These are phyloP conservation scores for Venturiaceae sp. DNA, from an alignment of 2,329 filamentous ascomycete species.

Conservation along the genomic window DNA sequence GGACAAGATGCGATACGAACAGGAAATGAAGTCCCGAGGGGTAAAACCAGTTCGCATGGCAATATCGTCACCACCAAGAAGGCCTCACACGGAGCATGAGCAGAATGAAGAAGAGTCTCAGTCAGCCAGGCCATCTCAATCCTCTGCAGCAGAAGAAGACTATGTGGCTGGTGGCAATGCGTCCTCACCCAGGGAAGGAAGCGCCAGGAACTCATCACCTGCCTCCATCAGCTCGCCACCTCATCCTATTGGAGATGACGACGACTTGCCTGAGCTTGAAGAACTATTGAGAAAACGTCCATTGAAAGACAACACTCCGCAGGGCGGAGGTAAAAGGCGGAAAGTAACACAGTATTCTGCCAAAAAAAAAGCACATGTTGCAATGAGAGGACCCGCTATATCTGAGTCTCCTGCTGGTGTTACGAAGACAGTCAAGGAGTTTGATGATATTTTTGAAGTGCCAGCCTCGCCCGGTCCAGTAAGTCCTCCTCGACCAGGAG, in stretches of 20 bases:
- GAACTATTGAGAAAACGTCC: slow-evolving; percentile 12
- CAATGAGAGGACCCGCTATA: neutral
- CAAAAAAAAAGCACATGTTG: neutral
- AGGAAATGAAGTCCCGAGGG: slow-evolving; percentile 31
- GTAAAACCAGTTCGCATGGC: slow-evolving; percentile 30
- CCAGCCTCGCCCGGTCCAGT: slow-evolving; percentile 26
- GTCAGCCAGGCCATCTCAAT: slow-evolving; percentile 13
- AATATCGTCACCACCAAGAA: slow-evolving; percentile 8
- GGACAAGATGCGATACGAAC: slow-evolving; percentile 33
- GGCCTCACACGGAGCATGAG: neutral
- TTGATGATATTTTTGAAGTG: slow-evolving; percentile 23
- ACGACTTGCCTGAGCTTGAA: slow-evolving; percentile 20
- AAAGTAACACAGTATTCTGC: slow-evolving; percentile 7
- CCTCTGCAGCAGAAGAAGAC: neutral
- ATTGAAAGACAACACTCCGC: slow-evolving; percentile 9
- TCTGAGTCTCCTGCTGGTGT: neutral
- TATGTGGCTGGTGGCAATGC: neutral
- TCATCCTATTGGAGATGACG: slow-evolving; percentile 17
- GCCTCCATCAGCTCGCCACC: slow-evolving; percentile 2
- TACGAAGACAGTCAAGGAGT: neutral
- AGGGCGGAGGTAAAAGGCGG: slow-evolving; percentile 14
- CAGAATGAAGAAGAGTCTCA: slow-evolving; percentile 9
- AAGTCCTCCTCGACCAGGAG: neutral
- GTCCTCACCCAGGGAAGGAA: neutral
- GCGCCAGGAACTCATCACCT: neutral